Evolutionary conservation across 2,329 filamentous ascomycete species (phyloP), one percentile per base, ranked within the genome.

Genomic region (Colletotrichum sp.): DNA sequence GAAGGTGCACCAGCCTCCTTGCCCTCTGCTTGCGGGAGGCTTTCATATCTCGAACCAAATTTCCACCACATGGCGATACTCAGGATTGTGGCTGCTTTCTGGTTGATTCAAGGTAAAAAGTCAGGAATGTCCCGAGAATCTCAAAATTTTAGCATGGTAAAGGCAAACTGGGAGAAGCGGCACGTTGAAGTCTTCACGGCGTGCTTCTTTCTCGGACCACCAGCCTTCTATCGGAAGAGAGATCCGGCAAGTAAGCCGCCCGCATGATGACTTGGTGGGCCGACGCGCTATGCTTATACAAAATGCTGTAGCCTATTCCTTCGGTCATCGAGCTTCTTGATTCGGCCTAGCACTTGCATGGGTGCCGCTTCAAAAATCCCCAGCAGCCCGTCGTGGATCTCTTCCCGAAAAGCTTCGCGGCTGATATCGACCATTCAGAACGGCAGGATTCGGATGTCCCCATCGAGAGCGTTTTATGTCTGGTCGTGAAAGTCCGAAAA

Each of bases 301-400:
- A 26, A 52, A 21, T 7, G 15, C 8, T 60, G 44, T 49, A 52
- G 69, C 28, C n/a, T 49, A 34, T 67, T 75, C 72, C 69, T 72
- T 72, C 62, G 21, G 2, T 4, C 44, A 30, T 21, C 26, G 36
- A 75, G 69, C 69, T 75, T 66, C 72, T 75, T 52, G 12, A 62
- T 75, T 49, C 18, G 69, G 72, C 21, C 30, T 75, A 75, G 69
- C 6, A 18, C 26, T 21, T n/a, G 24, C 55, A 72, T 21, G 36
- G 28, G 57, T 15, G 36, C 24, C 36, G 52, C 30, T 32, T 13
- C 60, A 75, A 67, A 72, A 63, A 24, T 52, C 16, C 71, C 49
- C 13, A 34, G 26, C 44, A 55, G 10, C 39, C 3, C 8, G 1
- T n/a, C 32, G 60, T 71, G 34, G 60, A 49, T 7, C 52, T 24